phyloP scores from a whole-genome alignment of 805 yeast genomes.

The Cyberlindnera maclurae region DNA sequence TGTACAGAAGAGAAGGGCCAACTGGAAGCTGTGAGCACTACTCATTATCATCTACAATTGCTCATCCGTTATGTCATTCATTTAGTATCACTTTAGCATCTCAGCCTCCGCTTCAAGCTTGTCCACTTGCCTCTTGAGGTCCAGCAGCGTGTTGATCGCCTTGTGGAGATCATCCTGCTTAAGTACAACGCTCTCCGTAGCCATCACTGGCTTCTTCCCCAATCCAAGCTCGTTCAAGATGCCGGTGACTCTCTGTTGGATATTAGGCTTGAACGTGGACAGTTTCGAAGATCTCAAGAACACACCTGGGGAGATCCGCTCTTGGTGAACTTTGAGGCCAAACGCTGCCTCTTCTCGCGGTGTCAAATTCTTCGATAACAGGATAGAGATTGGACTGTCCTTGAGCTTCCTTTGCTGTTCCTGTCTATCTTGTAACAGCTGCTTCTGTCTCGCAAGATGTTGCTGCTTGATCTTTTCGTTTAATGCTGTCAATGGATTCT shows the following conservation, averaged over 20 bases:
- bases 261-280: constrained; percentile 70
- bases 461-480: constrained; percentile 29
- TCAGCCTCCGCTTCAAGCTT: constrained; percentile 75
- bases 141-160: constrained; percentile 64
- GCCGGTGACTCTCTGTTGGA: constrained; percentile 53
- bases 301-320: constrained; percentile 64
- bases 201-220: constrained; percentile 80
- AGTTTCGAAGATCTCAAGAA: constrained; percentile 72
- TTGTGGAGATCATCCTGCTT: constrained; percentile 71
- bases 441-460: constrained; percentile 21
- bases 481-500: constrained; percentile 37
- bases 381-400: constrained; percentile 30
- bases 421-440: constrained; percentile 17
- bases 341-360: constrained; percentile 76
- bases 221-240: constrained; percentile 73
- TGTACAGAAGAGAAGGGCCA: constrained; percentile 36
- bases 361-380: constrained; percentile 39
- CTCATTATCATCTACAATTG: not conserved
- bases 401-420: constrained; percentile 18
- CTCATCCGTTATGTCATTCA: not conserved
- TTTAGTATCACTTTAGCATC: constrained; percentile 26
- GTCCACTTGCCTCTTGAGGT: constrained; percentile 80
- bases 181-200: constrained; percentile 70
- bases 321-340: constrained; percentile 77
- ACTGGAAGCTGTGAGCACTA: constrained; percentile 10